Base-by-base conservation (phyloP, 768 basidiomycete genomes). In the Phaeotremella fagi region DNA sequence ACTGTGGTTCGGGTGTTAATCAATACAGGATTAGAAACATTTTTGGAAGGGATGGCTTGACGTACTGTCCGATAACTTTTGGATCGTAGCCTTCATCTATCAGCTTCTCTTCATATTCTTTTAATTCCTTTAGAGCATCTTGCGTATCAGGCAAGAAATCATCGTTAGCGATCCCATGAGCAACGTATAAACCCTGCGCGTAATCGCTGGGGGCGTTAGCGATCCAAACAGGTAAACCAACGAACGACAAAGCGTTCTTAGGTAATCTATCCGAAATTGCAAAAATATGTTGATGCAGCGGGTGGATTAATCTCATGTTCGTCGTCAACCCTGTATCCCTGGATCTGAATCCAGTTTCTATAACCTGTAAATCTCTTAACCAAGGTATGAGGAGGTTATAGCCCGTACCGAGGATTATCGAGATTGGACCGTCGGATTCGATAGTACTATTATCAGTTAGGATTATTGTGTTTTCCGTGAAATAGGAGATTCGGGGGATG, bases 341-440 rank as follows among this genome's bases (percentile, higher is more conserved):
- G n/a, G n/a, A n/a, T n/a, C n/a, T n/a, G n/a, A n/a, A n/a, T n/a
- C n/a, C n/a, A n/a, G n/a, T n/a, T n/a, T n/a, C n/a, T n/a, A n/a
- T n/a, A n/a, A n/a, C n/a, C n/a, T n/a, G n/a, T n/a, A n/a, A n/a
- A n/a, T n/a, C n/a, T n/a, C n/a, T n/a, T 25, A 79, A 68, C 77
- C 83, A 83, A 0, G 82, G 82, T 5, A 82, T 73, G 20, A 75
- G 76, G 45, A 79, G 55, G 51, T 82, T 75, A 62, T 84, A 84
- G 6, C 83, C 83, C 0, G 82, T 83, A 0, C 72, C 81, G 14
- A 83, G 77, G 24, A 83, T 60, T 29, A 84, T 71, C 4, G 75
- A 60, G 53, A 83, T 77, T 35, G 77, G 73, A 16, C 52, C 31
- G 2, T 77, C 51, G 0, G 63, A 52, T 7, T 31, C 16, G 47